phyloP scores from a whole-genome alignment of 805 yeast species.

The Yarrowia alimentaria region DNA sequence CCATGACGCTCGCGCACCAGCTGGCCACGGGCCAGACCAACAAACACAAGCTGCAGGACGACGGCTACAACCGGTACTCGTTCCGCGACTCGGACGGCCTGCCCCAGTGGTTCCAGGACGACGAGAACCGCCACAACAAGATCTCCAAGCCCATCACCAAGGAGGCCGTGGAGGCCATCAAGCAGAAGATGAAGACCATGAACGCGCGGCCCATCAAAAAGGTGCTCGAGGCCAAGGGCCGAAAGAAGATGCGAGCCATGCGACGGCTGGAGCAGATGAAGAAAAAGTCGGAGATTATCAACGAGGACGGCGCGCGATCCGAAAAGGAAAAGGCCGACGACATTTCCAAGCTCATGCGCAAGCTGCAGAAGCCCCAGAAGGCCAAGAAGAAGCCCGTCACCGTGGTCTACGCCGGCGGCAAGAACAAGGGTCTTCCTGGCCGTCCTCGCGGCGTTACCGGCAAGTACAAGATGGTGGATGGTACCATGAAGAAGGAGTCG shows the following conservation, averaged over 20 bases:
- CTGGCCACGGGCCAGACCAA: constrained; percentile 84
- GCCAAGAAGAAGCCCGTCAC: constrained; percentile 77
- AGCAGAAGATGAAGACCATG: constrained; percentile 71
- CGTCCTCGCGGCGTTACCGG: constrained; percentile 98
- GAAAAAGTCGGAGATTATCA: constrained; percentile 88
- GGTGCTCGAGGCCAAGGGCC: constrained; percentile 95
- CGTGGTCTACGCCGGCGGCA: constrained; percentile 82
- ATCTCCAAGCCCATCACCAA: constrained; percentile 88
- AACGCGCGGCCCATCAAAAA: constrained; percentile 98
- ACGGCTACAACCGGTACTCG: constrained; percentile 87
- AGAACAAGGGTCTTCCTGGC: constrained; percentile 81
- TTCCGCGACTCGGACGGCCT: constrained; percentile 87
- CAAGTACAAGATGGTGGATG: constrained; percentile 98
- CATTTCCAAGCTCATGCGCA: constrained; percentile 79
- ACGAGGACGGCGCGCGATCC: constrained; percentile 80
- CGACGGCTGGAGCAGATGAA: constrained; percentile 81
- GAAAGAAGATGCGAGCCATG: constrained; percentile 91
- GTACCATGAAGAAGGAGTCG: constrained; percentile 95
- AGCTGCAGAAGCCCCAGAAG: constrained; percentile 69
- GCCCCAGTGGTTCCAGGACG: constrained; percentile 97
- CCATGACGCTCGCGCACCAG: constrained; percentile 97
- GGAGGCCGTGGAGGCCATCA: constrained; percentile 79
- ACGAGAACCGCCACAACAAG: constrained; percentile 83
- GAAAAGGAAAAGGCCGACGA: constrained; percentile 95
- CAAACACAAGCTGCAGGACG: constrained; percentile 83